Base-by-base conservation (phyloP, 805 yeast species). In the Dipodascus albidus region DNA sequence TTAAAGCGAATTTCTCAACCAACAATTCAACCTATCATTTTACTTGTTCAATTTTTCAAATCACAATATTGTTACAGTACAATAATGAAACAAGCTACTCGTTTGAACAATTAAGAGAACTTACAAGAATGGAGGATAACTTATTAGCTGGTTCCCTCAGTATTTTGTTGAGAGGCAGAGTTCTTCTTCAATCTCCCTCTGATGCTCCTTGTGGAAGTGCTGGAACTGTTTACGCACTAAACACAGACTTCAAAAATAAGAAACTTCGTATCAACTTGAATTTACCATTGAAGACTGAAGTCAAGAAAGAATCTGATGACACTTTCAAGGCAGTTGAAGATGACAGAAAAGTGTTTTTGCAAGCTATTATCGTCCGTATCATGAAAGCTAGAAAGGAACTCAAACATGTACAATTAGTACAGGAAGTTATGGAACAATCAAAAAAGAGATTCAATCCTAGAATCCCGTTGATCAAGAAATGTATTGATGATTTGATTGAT, bases 321-420 rank as follows among this genome's bases (percentile, higher is more conserved):
- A 78, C 89, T 1, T 83, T 80, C 59, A 82, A 80, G 38, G 95
- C 89, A 64, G 81, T 91, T 50, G 88, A 83, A 62, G 93, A 88
- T 62, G 89, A 89, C 56, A 79, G 96, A 65, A 85, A 84, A 69
- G 81, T 85, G 64, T 83, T 83, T 70, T 74, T 93, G 61, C 87
- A 88, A 64, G 96, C 98, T 1, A 87, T 96, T 63, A 88, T 93
- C 69, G 98, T 91, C 42, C 79, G 99, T 62, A 87, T 91, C 64
- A 93, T 91, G 98, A 91, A 91, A 72, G 90, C 96, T 0, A 78
- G 96, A 64, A 86, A 89, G 67, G 76, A 75, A 48, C 73, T 87
- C 61, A 80, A 80, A 58, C 97, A 90, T 65, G 85, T 83, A 50
- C 83, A 82, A 53, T 76, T 91, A 62, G 82, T 89, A 47, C 87